These are phyloP conservation scores for Diaporthe humulicola DNA, from an alignment of 2,329 filamentous ascomycete species.

Conservation along the genomic window DNA sequence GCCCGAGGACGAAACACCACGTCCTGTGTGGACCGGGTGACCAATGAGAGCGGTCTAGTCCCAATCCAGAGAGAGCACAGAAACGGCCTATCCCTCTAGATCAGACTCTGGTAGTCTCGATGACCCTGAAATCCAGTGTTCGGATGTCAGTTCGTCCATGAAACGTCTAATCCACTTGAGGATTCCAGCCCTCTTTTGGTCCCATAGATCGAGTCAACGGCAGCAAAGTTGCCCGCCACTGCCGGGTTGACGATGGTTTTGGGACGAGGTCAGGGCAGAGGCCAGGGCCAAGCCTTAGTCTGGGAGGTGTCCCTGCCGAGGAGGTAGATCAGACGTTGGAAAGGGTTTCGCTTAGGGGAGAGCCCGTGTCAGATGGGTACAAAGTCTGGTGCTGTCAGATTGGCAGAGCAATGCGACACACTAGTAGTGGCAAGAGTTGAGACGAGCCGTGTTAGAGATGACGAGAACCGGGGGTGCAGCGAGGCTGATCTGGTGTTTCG, in stretches of 20 bases:
- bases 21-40: constrained; percentile 8
- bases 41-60: constrained; percentile 31
- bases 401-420: constrained; percentile 46
- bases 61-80: constrained; percentile 38
- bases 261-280: constrained; percentile 34
- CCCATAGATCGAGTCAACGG: constrained; percentile 32
- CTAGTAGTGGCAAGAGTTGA: constrained; percentile 53
- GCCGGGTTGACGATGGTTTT: constrained; percentile 39
- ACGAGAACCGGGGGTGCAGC: constrained; percentile 53
- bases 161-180: constrained; percentile 52
- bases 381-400: constrained; percentile 46
- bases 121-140: constrained; percentile 44
- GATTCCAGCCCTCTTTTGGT: constrained; percentile 42
- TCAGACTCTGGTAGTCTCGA: constrained; percentile 31
- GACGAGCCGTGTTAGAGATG: constrained; percentile 60
- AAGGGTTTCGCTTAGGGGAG: constrained; percentile 58
- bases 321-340: constrained; percentile 60
- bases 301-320: constrained; percentile 33
- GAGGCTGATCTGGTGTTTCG: constrained; percentile 54
- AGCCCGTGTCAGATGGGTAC: constrained; percentile 54
- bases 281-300: constrained; percentile 41
- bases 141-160: constrained; percentile 56
- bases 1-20: constrained; percentile 34
- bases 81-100: constrained; percentile 41
- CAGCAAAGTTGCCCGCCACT: constrained; percentile 33